Base-by-base conservation (phyloP, 2,329 filamentous ascomycete genomes). In the Sporothrix pallida region DNA sequence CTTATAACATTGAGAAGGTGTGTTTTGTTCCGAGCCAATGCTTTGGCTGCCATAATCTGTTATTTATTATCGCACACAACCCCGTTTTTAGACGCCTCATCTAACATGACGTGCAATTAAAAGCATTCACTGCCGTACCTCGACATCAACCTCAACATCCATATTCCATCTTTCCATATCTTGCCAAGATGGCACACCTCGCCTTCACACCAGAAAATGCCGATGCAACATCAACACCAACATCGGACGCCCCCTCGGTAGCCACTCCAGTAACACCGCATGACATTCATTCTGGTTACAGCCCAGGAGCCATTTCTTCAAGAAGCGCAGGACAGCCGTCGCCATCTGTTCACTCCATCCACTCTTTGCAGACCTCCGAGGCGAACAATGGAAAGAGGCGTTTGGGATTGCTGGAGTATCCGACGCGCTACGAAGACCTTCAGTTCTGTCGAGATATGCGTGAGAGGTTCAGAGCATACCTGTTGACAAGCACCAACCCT, bases 391-490 rank as follows among this genome's bases (percentile, higher is more conserved):
- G 63, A 5, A 67, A 67, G 42, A 44, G 63, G 20, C 20, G 42
- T 2, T 10, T 67, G 46, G 63, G 63, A 2, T 12, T 67, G 42
- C 63, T 67, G 20, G 44, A 67, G 20, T 67, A 67, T 67, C 63
- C 63, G 5, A 48, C 63, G 7, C 13, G 17, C 13, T 44, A 67
- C 20, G 63, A 67, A 44, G 63, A 67, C 13, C 63, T 67, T 13
- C 20, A 67, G 20, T 67, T 67, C 23, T 67, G 63, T 13, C 44
- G 63, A 15, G 63, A 67, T 31, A 23, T 48, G 5, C 63, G 63
- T 5, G 46, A 48, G 9, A 50, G 20, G 15, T 50, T 67, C 13
- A n/a, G 9, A 20, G 56, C 56, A 7, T 67, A 48, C 13, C 5
- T 26, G 44, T 26, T 20, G 44, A 31, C 44, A 50, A 50, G 20